Evolutionary conservation across 352 stramenopile genomes (phyloP).

Genomic region (Hyaloperonospora brassicae): DNA sequence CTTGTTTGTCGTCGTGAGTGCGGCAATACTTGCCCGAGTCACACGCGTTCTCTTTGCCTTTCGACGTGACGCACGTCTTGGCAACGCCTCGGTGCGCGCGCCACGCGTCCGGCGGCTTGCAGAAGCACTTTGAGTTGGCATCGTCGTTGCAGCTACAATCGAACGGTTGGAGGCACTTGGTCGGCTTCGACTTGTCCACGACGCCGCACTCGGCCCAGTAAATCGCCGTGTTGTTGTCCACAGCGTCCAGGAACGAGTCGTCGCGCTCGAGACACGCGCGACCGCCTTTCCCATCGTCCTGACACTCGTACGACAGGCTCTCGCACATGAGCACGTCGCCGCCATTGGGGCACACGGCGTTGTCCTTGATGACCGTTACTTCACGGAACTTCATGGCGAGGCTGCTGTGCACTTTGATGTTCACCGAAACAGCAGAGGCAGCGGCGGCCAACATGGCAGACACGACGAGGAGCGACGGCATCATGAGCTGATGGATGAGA

Average conservation of each 20-base stretch:
- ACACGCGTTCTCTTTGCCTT: constrained; percentile 24
- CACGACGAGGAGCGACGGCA: constrained; percentile 15
- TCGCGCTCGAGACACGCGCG: constrained; percentile 34
- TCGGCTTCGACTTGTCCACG: constrained; percentile 26
- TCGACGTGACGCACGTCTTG: constrained; percentile 31
- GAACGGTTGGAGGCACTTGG: constrained; percentile 46
- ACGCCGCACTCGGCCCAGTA: constrained; percentile 35
- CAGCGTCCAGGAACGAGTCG: constrained; percentile 33
- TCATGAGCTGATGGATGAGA: constrained; percentile 11
- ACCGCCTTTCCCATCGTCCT: constrained; percentile 29
- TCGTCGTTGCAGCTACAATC: constrained; percentile 38
- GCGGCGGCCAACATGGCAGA: constrained; percentile 12
- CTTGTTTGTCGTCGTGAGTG: constrained; percentile 40
- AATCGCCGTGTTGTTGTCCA: constrained; percentile 32
- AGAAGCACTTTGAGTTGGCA: constrained; percentile 40
- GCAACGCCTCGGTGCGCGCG: constrained; percentile 25
- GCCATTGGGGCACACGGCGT: constrained; percentile 37
- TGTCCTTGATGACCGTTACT: constrained; percentile 33
- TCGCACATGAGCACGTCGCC: constrained; percentile 36
- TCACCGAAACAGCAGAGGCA: constrained; percentile 1
- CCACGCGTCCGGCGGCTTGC: constrained; percentile 39
- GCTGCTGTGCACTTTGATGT: constrained; percentile 23
- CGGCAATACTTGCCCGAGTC: constrained; percentile 50
- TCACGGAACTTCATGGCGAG: constrained; percentile 43
- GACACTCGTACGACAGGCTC: constrained; percentile 33